Evolutionary conservation across 257 asterid species (phyloP), one percentile per base, ranked within the genome.

Genomic region (Misopates orontium): DNA sequence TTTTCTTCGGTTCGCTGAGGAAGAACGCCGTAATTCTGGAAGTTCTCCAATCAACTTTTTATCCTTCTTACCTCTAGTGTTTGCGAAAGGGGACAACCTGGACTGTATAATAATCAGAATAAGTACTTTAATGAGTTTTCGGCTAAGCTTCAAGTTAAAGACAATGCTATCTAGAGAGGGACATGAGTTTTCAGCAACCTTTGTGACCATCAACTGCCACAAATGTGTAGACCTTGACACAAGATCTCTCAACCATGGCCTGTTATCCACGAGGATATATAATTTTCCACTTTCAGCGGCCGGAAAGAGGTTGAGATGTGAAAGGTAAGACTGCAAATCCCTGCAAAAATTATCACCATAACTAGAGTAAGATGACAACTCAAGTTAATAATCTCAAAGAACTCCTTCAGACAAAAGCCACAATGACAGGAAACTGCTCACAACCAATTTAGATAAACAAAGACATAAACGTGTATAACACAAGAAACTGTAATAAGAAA

Each of bases 171-270:
- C 28, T 51, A 53, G 72, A 56, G 41, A 10, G 24, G 42, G 54
- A 45, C 39, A 80, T 52, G 63, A 54, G 24, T 31, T 50, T 55
- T 74, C 40, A 79, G 71, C 74, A 77, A 94, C 99, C 97, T 94
- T 90, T 50, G 95, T 94, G 66, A 94, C 99, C 97, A 94, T 87
- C 75, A 94, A 73, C 75, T 90, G 97, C 99, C 97, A 90, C 67
- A 88, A 79, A 69, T 94, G 97, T 10, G 97, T 84, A 31, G 96
- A 83, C 57, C 87, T 78, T 40, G 96, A 84, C 47, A 72, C 90
- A 20, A 83, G 92, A 76, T 90, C 97, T 69, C 85, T 70, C 76
- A 94, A 71, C 99, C 97, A 94, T 47, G 99, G 99, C 68, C 87
- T 80, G 62, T 94, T 94, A 75, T 94, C 97, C 74, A 94, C 95